Evolutionary conservation across 176 grass and related monocot genomes (phyloP).

Genomic region (Aegilops sharonensis): DNA sequence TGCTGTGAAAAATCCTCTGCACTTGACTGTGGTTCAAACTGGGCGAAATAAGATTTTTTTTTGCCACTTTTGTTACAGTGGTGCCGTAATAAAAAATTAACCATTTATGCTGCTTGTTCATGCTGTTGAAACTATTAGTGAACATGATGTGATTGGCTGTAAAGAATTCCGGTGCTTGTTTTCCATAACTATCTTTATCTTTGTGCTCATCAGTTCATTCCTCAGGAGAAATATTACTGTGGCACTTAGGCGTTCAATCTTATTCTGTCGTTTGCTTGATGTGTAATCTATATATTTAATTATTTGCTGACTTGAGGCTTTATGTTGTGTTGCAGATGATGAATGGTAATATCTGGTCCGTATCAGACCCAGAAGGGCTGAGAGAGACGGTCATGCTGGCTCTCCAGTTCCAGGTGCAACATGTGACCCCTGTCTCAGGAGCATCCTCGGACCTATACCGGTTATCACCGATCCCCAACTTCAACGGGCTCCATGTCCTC

Average conservation of each 20-base stretch:
- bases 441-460: constrained; percentile 47
- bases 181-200: background rate
- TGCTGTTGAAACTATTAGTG: background rate
- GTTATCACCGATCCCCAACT: constrained; percentile 49
- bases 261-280: background rate
- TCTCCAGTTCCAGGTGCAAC: constrained; percentile 72
- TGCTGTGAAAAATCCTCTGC: background rate
- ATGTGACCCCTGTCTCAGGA: constrained; percentile 30
- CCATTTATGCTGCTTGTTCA: background rate
- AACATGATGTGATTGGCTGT: background rate
- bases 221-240: background rate
- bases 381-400: constrained; percentile 63
- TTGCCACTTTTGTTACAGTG: background rate
- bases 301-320: constrained; percentile 4
- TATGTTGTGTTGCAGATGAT: constrained; percentile 56
- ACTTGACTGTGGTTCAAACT: background rate
- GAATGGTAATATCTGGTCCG: constrained; percentile 87
- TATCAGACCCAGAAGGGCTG: constrained; percentile 51
- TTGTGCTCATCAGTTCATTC: background rate
- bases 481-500: constrained; percentile 65
- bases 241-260: background rate
- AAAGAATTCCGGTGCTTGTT: background rate
- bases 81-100: background rate
- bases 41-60: background rate
- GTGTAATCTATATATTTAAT: background rate